Evolutionary conservation across 129 eudicot genomes (phyloP).

Genomic region (Saussurea involucrata): DNA sequence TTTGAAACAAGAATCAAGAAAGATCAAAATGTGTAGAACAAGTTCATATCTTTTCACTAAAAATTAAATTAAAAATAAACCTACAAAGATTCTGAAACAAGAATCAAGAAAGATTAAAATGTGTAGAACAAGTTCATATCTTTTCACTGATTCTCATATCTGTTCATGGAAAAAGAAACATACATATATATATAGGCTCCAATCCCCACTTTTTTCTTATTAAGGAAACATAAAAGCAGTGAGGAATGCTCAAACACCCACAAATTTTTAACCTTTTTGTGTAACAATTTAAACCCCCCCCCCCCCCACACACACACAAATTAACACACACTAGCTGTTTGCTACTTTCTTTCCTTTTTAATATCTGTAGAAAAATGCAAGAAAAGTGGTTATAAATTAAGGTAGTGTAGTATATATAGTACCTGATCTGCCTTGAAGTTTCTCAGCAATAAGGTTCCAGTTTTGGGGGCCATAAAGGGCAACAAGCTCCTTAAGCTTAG

Average conservation of each 20-base stretch:
- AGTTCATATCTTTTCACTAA: background rate
- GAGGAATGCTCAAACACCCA: slow-evolving; percentile 25
- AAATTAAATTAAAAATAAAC: no score
- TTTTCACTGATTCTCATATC: background rate
- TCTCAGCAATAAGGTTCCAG: slow-evolving; percentile 59
- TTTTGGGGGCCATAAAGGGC: slow-evolving; percentile 54
- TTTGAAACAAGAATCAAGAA: slow-evolving; percentile 16
- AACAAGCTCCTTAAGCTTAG: slow-evolving; percentile 50
- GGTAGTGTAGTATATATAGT: no score
- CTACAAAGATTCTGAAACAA: background rate
- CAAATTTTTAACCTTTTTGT: slow-evolving; percentile 16
- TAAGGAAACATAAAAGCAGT: slow-evolving; percentile 11
- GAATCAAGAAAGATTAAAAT: background rate
- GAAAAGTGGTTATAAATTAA: background rate
- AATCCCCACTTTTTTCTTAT: background rate
- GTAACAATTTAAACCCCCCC: slow-evolving; percentile 7
- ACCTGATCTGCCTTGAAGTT: slow-evolving; percentile 64
- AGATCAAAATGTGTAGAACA: no score
- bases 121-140: no score
- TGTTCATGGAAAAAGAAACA: slow-evolving; percentile 9
- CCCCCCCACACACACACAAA: background rate
- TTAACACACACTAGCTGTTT: background rate
- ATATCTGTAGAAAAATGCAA: background rate
- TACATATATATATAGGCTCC: slow-evolving; percentile 2
- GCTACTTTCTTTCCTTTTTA: background rate